Evolutionary conservation across 1,284 basidiomycete species (phyloP).

Genomic region (Taiwanofungus camphoratus): DNA sequence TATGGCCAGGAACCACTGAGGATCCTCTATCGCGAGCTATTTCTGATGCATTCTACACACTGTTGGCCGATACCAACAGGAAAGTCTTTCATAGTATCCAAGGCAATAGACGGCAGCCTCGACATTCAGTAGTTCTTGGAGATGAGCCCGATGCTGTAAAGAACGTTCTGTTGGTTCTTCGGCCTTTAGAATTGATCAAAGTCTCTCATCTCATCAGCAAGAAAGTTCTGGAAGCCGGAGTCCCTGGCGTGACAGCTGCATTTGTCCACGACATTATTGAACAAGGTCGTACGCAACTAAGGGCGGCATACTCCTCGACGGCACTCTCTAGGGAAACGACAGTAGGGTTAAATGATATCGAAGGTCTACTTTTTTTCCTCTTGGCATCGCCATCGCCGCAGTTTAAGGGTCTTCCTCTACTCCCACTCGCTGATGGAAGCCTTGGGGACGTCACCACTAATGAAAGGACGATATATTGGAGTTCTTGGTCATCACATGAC

Average conservation of each 20-base stretch:
- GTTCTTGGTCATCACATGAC: conserved; percentile 12
- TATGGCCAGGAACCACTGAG: conserved; percentile 12
- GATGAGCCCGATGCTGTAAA: conserved; percentile 2
- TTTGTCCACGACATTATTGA: not conserved
- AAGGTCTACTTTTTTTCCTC: conserved; percentile 7
- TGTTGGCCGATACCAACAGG: not conserved
- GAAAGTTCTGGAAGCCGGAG: not conserved
- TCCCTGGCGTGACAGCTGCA: not conserved
- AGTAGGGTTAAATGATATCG: not conserved
- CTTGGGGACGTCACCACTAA: conserved; percentile 14
- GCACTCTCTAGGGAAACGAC: not conserved
- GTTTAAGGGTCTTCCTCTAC: conserved; percentile 25
- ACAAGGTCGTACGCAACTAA: no score
- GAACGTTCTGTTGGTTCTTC: not conserved
- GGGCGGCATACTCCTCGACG: no score
- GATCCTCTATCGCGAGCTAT: conserved; percentile 17
- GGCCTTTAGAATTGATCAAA: conserved; percentile 6
- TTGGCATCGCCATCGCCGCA: conserved; percentile 6
- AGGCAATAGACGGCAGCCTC: conserved; percentile 12
- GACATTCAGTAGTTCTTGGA: conserved; percentile 7
- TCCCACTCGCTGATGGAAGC: conserved; percentile 29
- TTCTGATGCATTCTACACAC: conserved; percentile 25
- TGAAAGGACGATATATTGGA: not conserved
- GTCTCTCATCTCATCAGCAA: not conserved
- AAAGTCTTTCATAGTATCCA: conserved; percentile 14